phyloP scores from a whole-genome alignment of 2,329 filamentous ascomycete genomes.

The Alternaria sp. region DNA sequence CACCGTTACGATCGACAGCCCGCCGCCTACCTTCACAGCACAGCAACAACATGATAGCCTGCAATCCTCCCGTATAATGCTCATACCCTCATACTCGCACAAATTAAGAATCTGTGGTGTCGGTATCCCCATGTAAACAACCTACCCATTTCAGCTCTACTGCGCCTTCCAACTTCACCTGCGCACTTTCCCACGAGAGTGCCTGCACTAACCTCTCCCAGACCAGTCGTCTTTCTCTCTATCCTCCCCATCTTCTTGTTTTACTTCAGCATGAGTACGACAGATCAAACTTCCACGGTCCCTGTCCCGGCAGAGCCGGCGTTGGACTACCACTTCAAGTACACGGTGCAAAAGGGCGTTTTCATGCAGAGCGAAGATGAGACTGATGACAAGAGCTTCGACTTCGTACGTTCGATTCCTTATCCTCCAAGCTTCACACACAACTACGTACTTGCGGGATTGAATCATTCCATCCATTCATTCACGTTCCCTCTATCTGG shows the following conservation, averaged over 20 bases:
- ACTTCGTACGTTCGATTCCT: slow-evolving; percentile 60
- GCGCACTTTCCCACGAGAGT: not conserved
- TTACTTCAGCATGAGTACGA: slow-evolving; percentile 14
- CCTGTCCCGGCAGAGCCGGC: slow-evolving; percentile 6
- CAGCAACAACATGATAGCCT: slow-evolving; percentile 7
- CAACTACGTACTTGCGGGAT: not conserved
- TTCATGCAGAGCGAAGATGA: slow-evolving; percentile 67
- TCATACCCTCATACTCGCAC: not conserved
- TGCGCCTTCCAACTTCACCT: not conserved
- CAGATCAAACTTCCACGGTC: not conserved
- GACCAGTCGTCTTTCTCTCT: slow-evolving; percentile 23
- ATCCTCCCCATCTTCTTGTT: slow-evolving; percentile 8
- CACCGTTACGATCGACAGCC: not conserved
- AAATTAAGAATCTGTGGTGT: slow-evolving; percentile 8
- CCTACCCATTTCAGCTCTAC: not conserved
- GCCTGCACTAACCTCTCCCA: not conserved
- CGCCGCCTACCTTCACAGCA: not conserved
- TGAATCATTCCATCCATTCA: not conserved
- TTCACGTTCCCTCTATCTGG: too few species aligned
- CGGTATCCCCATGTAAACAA: slow-evolving; percentile 10
- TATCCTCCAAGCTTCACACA: not conserved
- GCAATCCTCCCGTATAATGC: slow-evolving; percentile 4
- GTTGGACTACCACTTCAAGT: slow-evolving; percentile 57
- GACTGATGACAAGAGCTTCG: slow-evolving; percentile 64
- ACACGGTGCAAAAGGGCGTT: slow-evolving; percentile 65